Evolutionary conservation across 257 asterid species (phyloP).

Genomic region (Capsicum rhomboideum): DNA sequence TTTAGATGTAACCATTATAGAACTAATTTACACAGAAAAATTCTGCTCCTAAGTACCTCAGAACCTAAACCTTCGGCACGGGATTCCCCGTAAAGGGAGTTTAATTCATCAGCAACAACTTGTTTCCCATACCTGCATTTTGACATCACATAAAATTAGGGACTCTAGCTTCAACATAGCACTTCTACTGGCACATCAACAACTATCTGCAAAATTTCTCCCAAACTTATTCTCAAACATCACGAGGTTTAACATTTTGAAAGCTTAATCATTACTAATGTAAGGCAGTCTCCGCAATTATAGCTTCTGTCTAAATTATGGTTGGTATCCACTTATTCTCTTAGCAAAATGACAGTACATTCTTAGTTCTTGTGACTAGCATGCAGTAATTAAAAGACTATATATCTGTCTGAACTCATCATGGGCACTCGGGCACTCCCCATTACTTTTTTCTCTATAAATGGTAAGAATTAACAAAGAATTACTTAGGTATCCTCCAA

Average conservation of each 20-base stretch:
- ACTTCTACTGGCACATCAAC: background rate
- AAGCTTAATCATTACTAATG: background rate
- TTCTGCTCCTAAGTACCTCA: conserved; percentile 47
- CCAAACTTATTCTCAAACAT: background rate
- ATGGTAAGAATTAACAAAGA: background rate
- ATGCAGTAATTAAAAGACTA: background rate
- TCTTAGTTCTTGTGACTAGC: background rate
- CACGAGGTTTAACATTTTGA: background rate
- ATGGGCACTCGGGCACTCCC: background rate
- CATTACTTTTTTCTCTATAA: background rate
- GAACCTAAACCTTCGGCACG: conserved; percentile 94
- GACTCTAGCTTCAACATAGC: background rate
- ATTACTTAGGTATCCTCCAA: background rate
- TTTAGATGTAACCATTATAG: background rate
- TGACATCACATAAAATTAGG: background rate
- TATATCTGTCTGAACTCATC: background rate
- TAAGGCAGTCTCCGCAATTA: background rate
- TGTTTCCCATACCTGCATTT: conserved; percentile 77
- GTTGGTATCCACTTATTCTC: background rate
- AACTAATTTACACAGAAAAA: background rate
- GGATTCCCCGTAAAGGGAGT: conserved; percentile 71
- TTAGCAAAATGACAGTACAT: background rate
- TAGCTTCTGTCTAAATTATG: background rate
- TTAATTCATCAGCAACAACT: conserved; percentile 59
- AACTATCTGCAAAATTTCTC: too few relatives aligned